phyloP scores from a whole-genome alignment of 352 stramenopile genomes.

The Phytophthora ramorum region DNA sequence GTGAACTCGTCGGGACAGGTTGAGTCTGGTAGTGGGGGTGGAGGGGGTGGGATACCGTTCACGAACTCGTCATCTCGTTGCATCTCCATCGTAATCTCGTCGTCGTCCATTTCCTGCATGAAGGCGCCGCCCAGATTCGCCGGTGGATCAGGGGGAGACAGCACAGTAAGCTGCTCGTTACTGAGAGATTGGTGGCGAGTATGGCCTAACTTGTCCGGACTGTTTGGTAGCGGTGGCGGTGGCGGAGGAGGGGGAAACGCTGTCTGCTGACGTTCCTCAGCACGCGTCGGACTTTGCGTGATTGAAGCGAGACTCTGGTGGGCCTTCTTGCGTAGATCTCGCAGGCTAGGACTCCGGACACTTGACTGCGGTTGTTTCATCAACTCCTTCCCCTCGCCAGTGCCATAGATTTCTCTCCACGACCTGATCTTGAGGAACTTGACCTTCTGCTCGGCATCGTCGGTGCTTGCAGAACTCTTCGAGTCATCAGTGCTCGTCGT shows the following conservation, averaged over 20 bases:
- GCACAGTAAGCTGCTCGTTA: slow-evolving; percentile 17
- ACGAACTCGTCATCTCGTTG: slow-evolving; percentile 27
- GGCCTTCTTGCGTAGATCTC: slow-evolving; percentile 30
- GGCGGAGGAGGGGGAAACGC: slow-evolving; percentile 6
- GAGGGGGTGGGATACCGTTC: slow-evolving; percentile 22
- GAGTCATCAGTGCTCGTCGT: slow-evolving; percentile 22
- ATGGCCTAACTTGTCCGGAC: background rate
- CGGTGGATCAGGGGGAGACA: slow-evolving; percentile 8
- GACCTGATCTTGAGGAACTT: slow-evolving; percentile 69
- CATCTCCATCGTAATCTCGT: slow-evolving; percentile 46
- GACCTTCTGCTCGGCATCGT: slow-evolving; percentile 36
- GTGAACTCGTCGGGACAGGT: slow-evolving; percentile 40
- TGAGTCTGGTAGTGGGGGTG: slow-evolving; percentile 17
- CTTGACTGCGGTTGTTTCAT: slow-evolving; percentile 32
- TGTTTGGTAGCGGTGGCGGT: slow-evolving; percentile 13
- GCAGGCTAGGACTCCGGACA: slow-evolving; percentile 27
- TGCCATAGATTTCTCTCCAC: slow-evolving; percentile 72
- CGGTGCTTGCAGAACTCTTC: slow-evolving; percentile 30
- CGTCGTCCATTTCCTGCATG: slow-evolving; percentile 74
- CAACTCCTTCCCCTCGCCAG: slow-evolving; percentile 65
- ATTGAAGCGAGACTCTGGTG: slow-evolving; percentile 34
- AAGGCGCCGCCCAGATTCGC: slow-evolving; percentile 47
- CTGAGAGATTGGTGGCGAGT: slow-evolving; percentile 6
- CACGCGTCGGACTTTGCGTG: slow-evolving; percentile 9
- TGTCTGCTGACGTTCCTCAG: slow-evolving; percentile 18